Base-by-base conservation (phyloP, 164 flowering plant species). In the Tetracentron sinense region DNA sequence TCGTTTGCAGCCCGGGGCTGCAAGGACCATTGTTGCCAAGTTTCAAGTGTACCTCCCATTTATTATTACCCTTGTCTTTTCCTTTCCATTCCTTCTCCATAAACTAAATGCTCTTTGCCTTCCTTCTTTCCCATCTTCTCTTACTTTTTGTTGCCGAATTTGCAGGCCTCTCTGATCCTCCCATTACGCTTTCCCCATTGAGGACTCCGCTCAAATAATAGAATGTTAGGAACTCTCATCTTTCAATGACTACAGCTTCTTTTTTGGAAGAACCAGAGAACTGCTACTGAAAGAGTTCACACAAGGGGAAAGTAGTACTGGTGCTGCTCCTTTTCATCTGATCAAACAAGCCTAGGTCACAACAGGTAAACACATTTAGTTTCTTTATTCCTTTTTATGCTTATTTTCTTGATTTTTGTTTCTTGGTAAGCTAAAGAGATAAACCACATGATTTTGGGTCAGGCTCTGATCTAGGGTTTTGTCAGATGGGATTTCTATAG, bases 321-420 rank as follows among this genome's bases (percentile, higher is more conserved):
- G 74, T 70, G 49, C 71, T 65, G 56, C 31, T 56, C 60, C 62
- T 64, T 70, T 56, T 61, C 60, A 21, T 55, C 61, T 67, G 59
- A 73, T 64, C 72, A 71, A 62, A 56, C 60, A 63, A 70, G 71
- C 63, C 64, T 70, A 77, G 74, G 68, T 79, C 79, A 60, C 63
- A 69, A 52, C 75, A 75, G 80, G 82, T 76, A 72, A 75, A 54
- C 64, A 33, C 68, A 62, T 62, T 58, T 64, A 65, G 47, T 66
- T 60, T 30, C 27, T 67, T 61, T 51, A 11, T 53, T 42, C 16
- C 54, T 46, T 60, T 48, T 50, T 53, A 33, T 57, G 60, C 44
- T 61, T 52, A 19, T 46, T 35, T 60, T n/a, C 12, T 47, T 31
- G 23, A 21, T 21, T 26, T 60, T 48, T 67, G 58, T 16, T n/a